A percentile compares a stretch with the other conserved stretches of the same genome.
Conservation (phyloP, 2,329 filamentous ascomycete species). For the Monosporascus ibericus region DNA sequence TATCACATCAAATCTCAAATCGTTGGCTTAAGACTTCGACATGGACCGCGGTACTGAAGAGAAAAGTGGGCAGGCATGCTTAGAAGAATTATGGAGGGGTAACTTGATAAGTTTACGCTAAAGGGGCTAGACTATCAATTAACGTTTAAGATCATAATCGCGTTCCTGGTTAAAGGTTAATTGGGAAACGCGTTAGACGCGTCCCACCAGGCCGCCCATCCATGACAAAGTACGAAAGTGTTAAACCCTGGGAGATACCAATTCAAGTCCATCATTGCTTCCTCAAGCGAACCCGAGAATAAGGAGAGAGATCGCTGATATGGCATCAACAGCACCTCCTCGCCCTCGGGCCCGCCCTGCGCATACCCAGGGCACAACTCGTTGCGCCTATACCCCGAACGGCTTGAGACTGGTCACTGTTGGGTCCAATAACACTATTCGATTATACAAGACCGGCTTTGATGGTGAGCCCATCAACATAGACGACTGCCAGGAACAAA, state of each 20-base stretch:
- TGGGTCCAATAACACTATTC: slow-evolving; percentile 87
- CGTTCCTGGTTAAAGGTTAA: slow-evolving; percentile 16
- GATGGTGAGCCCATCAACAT: slow-evolving; percentile 90
- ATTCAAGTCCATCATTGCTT: too few species aligned
- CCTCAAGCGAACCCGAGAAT: background rate
- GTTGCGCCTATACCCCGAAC: slow-evolving; percentile 82
- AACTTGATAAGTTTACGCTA: background rate
- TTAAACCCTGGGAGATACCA: too few species aligned
- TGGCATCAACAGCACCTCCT: slow-evolving; percentile 34
- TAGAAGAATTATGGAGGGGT: background rate
- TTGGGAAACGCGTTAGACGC: slow-evolving; percentile 37
- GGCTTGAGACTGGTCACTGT: slow-evolving; percentile 84
- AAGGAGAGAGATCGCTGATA: slow-evolving; percentile 11
- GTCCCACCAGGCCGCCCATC: slow-evolving; percentile 15
- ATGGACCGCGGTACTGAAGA: too few species aligned
- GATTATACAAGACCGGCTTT: slow-evolving; percentile 85
- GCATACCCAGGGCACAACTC: slow-evolving; percentile 81
- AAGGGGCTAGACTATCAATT: background rate
- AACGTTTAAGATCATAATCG: background rate
- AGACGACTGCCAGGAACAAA: slow-evolving; percentile 84
- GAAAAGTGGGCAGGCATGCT: background rate
- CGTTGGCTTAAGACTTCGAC: background rate
- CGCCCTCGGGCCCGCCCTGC: slow-evolving; percentile 60
- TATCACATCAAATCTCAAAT: slow-evolving; percentile 1
- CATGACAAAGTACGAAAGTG: too few species aligned